Evolutionary conservation across 2,329 filamentous ascomycete genomes (phyloP).

Genomic region (Fusarium verrucosum): DNA sequence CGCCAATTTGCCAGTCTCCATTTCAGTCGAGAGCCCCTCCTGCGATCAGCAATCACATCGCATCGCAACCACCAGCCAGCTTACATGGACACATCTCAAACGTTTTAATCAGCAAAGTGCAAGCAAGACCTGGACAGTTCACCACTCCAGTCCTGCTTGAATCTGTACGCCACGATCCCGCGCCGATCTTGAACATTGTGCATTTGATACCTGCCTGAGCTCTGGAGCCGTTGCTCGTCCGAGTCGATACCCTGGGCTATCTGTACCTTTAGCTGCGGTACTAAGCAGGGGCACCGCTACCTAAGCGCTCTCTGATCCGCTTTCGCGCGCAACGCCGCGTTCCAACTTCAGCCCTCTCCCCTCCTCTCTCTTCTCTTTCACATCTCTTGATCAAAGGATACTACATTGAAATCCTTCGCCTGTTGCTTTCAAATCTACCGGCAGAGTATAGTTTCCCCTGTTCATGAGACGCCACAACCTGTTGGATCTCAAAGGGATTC

Average conservation of each 20-base stretch:
- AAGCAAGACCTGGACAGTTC: background rate
- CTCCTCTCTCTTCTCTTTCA: conserved; percentile 36
- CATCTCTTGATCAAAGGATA: conserved; percentile 29
- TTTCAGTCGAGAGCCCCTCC: conserved; percentile 28
- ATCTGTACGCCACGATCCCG: conserved; percentile 32
- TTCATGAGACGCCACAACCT: conserved; percentile 12
- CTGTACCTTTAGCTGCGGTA: conserved; percentile 21
- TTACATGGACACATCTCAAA: conserved; percentile 23
- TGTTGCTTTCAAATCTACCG: conserved; percentile 2
- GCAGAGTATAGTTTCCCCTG: background rate
- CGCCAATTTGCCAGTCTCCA: conserved; percentile 24
- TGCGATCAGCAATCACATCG: conserved; percentile 22
- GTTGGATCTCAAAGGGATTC: conserved; percentile 22
- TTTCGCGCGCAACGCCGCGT: conserved; percentile 41
- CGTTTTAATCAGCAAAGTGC: background rate
- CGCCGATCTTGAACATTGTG: conserved; percentile 8
- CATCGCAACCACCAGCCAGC: conserved; percentile 21
- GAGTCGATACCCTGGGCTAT: conserved; percentile 22
- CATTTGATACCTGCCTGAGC: conserved; percentile 21
- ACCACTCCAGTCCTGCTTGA: conserved; percentile 6
- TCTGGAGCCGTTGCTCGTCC: conserved; percentile 24
- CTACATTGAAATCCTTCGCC: conserved; percentile 16
- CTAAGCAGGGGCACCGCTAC: conserved; percentile 39
- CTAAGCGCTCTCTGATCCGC: conserved; percentile 43
- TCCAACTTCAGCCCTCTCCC: conserved; percentile 41